A percentile compares a stretch with the other conserved stretches of the same genome.
Conservation (phyloP, 768 basidiomycete genomes). For the Sarcodon sp. region DNA sequence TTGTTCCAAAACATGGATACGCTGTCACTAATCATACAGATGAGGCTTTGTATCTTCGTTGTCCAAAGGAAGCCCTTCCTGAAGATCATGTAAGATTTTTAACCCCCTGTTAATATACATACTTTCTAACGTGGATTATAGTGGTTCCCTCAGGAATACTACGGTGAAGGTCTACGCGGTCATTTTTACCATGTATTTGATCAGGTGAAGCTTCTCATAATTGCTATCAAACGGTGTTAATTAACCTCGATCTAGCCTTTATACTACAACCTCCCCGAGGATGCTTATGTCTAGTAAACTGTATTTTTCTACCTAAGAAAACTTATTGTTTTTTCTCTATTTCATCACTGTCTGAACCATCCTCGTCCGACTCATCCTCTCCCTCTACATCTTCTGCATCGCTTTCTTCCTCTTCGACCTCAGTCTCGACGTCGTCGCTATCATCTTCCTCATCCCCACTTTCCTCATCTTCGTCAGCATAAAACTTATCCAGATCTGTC, state of each 20-base stretch:
- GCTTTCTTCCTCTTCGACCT: slow-evolving; percentile 20
- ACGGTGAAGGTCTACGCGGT: slow-evolving; percentile 51
- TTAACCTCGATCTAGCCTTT: slow-evolving; percentile 15
- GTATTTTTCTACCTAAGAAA: no score
- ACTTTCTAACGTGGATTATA: slow-evolving; percentile 11
- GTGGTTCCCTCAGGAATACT: slow-evolving; percentile 75
- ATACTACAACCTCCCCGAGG: slow-evolving; percentile 27
- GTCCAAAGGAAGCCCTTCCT: slow-evolving; percentile 53
- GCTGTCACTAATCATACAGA: slow-evolving; percentile 43
- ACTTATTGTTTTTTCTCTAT: no score
- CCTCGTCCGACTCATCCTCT: slow-evolving; percentile 8
- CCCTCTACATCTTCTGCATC: slow-evolving; percentile 16
- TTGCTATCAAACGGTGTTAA: not conserved
- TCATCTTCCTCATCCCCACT: slow-evolving; percentile 13
- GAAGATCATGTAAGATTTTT: slow-evolving; percentile 39
- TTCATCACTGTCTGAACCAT: slow-evolving; percentile 7
- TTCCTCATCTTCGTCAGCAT: slow-evolving; percentile 31
- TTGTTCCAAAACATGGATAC: slow-evolving; percentile 48
- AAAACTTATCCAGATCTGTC: slow-evolving; percentile 65
- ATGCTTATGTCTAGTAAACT: slow-evolving; percentile 6
- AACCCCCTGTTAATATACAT: not conserved
- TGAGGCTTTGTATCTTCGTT: slow-evolving; percentile 53
- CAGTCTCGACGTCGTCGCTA: slow-evolving; percentile 9
- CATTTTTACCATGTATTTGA: slow-evolving; percentile 72
- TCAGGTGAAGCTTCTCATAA: slow-evolving; percentile 31